phyloP scores from a whole-genome alignment of 2,329 filamentous ascomycete genomes.

The Microthyrium microscopicum region DNA sequence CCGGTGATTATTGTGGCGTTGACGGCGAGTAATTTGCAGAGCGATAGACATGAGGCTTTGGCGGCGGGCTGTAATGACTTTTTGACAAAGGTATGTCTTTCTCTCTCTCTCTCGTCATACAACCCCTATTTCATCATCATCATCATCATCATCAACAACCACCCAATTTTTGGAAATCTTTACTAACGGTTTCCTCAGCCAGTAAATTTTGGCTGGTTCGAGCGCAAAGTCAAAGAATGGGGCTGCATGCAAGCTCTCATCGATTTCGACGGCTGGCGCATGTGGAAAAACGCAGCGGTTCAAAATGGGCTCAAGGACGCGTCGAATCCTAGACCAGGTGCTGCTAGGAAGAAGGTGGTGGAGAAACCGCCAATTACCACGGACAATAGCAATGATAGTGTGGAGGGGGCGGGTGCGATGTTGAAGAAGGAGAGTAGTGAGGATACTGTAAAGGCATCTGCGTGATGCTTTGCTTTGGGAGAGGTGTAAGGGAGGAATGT shows the following conservation, averaged over 20 bases:
- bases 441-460: no score
- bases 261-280: constrained; percentile 94
- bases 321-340: no score
- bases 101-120: constrained; percentile 3
- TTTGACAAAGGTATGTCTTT: constrained; percentile 64
- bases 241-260: constrained; percentile 99
- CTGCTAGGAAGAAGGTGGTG: no score
- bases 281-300: constrained; percentile 71
- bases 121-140: constrained; percentile 2
- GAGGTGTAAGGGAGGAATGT: no score
- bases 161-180: no score
- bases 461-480: no score
- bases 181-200: constrained; percentile 39
- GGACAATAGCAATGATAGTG: no score
- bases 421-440: no score
- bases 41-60: constrained; percentile 84
- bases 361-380: no score
- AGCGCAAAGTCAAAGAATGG: constrained; percentile 98
- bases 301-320: constrained; percentile 11
- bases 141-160: neutral
- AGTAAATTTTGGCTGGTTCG: constrained; percentile 93
- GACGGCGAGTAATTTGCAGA: constrained; percentile 86
- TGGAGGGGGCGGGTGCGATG: no score
- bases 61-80: constrained; percentile 97
- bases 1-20: constrained; percentile 95